Conservation (phyloP, 140 eudicot genomes). For the Bidens hawaiensis region DNA sequence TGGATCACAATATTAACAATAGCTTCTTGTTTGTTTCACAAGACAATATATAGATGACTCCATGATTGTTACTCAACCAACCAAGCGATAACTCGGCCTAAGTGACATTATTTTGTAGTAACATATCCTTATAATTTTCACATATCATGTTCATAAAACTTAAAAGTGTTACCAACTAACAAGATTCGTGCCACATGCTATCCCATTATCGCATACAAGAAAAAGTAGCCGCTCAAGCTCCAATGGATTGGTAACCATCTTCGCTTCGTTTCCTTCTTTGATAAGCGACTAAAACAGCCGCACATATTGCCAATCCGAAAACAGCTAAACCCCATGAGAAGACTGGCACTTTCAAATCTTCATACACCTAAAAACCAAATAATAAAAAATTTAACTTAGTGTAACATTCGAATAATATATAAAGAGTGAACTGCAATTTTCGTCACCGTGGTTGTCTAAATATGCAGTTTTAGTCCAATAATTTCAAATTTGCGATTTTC, state of each 20-base stretch:
- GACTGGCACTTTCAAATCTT: constrained; percentile 8
- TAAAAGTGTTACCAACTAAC: no score
- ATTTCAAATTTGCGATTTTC: no score
- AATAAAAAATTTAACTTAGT: neutral
- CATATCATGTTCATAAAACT: no score
- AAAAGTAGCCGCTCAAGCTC: constrained; percentile 2
- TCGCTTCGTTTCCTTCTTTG: constrained; percentile 17
- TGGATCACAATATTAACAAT: neutral
- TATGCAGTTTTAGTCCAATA: no score
- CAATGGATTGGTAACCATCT: constrained; percentile 30
- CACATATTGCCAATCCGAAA: constrained; percentile 31
- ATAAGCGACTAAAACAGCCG: constrained; percentile 30
- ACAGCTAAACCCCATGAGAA: constrained; percentile 30
- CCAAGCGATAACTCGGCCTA: neutral
- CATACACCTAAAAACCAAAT: constrained; percentile 29
- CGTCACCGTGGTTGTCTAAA: no score
- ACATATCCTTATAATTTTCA: neutral
- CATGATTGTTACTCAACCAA: neutral
- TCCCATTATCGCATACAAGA: constrained; percentile 1
- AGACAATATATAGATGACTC: neutral
- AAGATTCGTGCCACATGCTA: neutral
- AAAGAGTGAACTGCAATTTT: no score
- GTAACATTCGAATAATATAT: no score
- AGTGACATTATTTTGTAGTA: constrained; percentile 12
- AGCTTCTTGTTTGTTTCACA: neutral